These are phyloP conservation scores for Psophocarpus tetragonolobus DNA, from an alignment of 306 rosid species.

Conservation along the genomic window DNA sequence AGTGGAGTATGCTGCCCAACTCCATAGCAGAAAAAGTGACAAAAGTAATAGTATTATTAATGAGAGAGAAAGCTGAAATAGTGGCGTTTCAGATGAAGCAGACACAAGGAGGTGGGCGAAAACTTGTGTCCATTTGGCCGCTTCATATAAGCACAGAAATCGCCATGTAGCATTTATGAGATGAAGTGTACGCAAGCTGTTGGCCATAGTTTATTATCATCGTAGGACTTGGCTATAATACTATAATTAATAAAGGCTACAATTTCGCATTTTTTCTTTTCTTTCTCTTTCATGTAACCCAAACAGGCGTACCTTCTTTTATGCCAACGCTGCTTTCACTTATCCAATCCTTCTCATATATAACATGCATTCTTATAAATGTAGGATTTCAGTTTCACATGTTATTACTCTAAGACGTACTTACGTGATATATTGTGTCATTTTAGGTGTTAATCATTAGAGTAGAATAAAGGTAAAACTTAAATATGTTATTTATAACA, in stretches of 20 bases:
- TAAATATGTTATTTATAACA: background rate
- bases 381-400: background rate
- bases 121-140: background rate
- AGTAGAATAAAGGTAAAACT: too few relatives aligned
- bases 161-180: conserved; percentile 31
- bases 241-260: background rate
- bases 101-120: conserved; percentile 14
- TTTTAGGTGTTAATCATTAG: too few relatives aligned
- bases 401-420: background rate
- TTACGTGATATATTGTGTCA: too few relatives aligned
- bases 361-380: background rate
- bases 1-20: conserved; percentile 63
- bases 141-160: conserved; percentile 35
- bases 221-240: background rate
- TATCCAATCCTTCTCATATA: too few relatives aligned
- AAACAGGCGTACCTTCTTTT: background rate
- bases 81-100: background rate
- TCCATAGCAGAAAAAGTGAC: conserved; percentile 54
- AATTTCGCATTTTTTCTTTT: background rate
- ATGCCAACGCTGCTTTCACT: background rate
- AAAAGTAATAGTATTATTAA: background rate
- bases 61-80: background rate
- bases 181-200: conserved; percentile 41
- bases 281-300: too few relatives aligned
- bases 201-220: conserved; percentile 10